Conservation (phyloP, 495 filamentous ascomycete species). For the Annulohypoxylon nitens region DNA sequence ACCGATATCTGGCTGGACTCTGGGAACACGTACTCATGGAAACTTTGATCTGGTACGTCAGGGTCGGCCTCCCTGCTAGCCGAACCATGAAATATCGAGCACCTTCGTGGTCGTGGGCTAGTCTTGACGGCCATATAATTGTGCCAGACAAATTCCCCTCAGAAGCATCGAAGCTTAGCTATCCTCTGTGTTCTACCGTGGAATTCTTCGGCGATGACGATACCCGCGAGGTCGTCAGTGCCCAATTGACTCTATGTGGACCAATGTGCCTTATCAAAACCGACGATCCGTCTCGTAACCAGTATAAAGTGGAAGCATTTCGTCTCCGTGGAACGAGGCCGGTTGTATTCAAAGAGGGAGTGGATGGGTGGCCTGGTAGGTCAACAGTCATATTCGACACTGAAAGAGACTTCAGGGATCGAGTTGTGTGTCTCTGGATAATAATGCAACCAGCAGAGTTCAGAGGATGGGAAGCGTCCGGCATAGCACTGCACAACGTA, state of each 20-base stretch:
- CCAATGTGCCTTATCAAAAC: neutral
- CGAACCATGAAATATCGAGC: neutral
- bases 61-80: neutral
- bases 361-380: neutral
- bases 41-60: conserved; percentile 22
- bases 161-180: conserved; percentile 6
- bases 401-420: neutral
- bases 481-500: conserved; percentile 4
- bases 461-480: conserved; percentile 19
- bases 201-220: conserved; percentile 5
- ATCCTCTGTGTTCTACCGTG: neutral
- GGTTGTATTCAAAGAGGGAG: neutral
- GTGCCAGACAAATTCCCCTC: conserved; percentile 14
- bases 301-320: neutral
- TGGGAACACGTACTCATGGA: conserved; percentile 24
- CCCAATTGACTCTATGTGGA: neutral
- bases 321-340: neutral
- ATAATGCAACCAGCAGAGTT: neutral
- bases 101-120: conserved; percentile 24
- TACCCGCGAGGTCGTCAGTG: conserved; percentile 10
- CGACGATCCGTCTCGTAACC: neutral
- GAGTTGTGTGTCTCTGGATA: conserved; percentile 16
- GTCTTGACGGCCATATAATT: conserved; percentile 13
- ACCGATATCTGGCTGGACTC: conserved; percentile 19
- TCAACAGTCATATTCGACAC: conserved; percentile 26